Base-by-base conservation (phyloP, 2,329 filamentous ascomycete genomes). In the Calcarisporium arbuscula region DNA sequence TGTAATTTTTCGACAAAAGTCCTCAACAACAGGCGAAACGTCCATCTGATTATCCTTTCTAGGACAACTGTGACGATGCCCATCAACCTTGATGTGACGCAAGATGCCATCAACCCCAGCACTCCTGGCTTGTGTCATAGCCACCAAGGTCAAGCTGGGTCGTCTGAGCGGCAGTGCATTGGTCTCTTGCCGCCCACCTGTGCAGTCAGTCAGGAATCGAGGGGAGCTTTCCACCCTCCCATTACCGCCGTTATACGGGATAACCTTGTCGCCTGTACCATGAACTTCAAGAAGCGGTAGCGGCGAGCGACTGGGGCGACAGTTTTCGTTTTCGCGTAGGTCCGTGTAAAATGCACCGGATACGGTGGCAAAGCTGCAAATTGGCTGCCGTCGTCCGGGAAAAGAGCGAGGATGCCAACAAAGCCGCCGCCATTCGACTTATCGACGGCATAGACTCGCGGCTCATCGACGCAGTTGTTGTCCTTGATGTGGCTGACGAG, bases 241-340 rank as follows among this genome's bases (percentile, higher is more conserved):
- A 4, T 38, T 19, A 3, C 59, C 63, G 2, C 69, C 69, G 3
- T 47, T 38, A 39, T 71, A 73, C 1, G 51, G 42, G 21, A 74
- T 70, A 1, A 59, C 67, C 4, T 42, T 53, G 46, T 74, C 71
- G 3, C 44, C 55, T 3, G 58, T 61, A n/a, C 70, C 70, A 45
- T 74, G 70, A 34, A 72, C 65, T 27, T 69, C 64, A 8, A 74
- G 48, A 8, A 74, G 54, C 2, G 69, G 67, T 4, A 71, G 4
- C 41, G 48, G 50, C 64, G 70, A n/a, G 50, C 52, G 29, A 56
- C 52, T 4, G 3, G 62, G 57, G 14, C 57, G 43, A 43, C 58
- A 64, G 8, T 52, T 46, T 3, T 43, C 39, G 5, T 49, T 43
- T 10, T 40, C 42, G 19, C 35, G 22, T 16, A 44, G 43, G n/a